Evolutionary conservation across 2,329 filamentous ascomycete genomes (phyloP).

Genomic region (Neonectria ditissima): DNA sequence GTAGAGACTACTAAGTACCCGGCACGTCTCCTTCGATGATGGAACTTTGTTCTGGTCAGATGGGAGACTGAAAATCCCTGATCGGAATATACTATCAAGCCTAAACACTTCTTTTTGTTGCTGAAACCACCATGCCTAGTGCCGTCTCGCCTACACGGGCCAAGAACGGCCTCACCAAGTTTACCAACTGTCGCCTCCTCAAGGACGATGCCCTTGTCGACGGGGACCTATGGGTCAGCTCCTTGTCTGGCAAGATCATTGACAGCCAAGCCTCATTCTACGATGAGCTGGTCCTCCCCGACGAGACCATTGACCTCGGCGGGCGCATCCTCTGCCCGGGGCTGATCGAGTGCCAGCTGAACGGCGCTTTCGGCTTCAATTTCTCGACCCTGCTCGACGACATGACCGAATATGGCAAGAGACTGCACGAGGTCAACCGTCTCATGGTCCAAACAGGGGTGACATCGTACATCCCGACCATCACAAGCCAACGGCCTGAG

Average conservation of each 20-base stretch:
- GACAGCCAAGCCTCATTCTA: constrained; percentile 76
- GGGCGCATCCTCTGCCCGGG: constrained; percentile 88
- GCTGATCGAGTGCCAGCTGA: constrained; percentile 91
- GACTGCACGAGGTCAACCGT: constrained; percentile 77
- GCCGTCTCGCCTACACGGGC: constrained; percentile 54
- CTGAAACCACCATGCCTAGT: constrained; percentile 58
- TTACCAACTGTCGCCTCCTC: constrained; percentile 87
- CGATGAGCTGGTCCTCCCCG: constrained; percentile 75
- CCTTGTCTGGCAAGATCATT: constrained; percentile 83
- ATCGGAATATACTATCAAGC: constrained; percentile 12
- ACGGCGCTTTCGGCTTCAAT: constrained; percentile 93
- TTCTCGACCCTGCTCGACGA: constrained; percentile 83
- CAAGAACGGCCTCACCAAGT: constrained; percentile 77
- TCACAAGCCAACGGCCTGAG: constrained; percentile 83
- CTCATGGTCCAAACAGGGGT: constrained; percentile 82
- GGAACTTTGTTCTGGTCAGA: constrained; percentile 13
- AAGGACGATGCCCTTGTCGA: constrained; percentile 75
- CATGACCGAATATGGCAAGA: constrained; percentile 76
- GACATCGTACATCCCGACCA: constrained; percentile 87
- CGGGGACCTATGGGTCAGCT: constrained; percentile 91
- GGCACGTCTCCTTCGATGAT: constrained; percentile 6
- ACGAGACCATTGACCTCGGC: constrained; percentile 80
- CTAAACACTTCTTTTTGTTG: constrained; percentile 14
- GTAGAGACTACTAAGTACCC: constrained; percentile 20
- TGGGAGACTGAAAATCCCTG: constrained; percentile 13